phyloP scores from a whole-genome alignment of 192 early-diverging fungal species.

The Coemansia sp. region DNA sequence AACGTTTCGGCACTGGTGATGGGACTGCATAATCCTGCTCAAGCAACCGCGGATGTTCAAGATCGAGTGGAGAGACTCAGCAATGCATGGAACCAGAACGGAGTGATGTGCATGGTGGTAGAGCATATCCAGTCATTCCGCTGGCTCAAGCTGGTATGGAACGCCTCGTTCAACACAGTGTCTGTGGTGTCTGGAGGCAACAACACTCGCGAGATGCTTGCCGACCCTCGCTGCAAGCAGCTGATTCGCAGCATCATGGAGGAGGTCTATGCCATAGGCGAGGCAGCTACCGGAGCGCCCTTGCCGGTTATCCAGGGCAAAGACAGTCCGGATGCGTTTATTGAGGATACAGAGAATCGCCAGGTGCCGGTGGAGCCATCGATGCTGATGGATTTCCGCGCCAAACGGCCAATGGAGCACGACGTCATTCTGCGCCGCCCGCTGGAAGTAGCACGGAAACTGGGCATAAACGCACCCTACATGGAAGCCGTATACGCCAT shows the following conservation, averaged over 20 bases:
- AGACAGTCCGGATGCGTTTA: slow-evolving; percentile 31
- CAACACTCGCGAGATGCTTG: slow-evolving; percentile 58
- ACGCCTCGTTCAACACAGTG: slow-evolving; percentile 66
- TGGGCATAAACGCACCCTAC: slow-evolving; percentile 45
- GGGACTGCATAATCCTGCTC: slow-evolving; percentile 19
- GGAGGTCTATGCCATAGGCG: slow-evolving; percentile 59
- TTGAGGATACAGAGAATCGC: slow-evolving; percentile 21
- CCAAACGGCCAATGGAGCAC: slow-evolving; percentile 55
- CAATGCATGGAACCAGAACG: slow-evolving; percentile 43
- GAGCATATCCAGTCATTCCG: slow-evolving; percentile 62
- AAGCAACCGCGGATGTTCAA: slow-evolving; percentile 25
- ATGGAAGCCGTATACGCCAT: slow-evolving; percentile 56
- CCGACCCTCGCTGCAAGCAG: slow-evolving; percentile 40
- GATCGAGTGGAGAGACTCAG: slow-evolving; percentile 9
- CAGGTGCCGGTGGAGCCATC: slow-evolving; percentile 47
- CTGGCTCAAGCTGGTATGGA: slow-evolving; percentile 77
- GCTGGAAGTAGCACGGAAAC: slow-evolving; percentile 41
- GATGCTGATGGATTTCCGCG: slow-evolving; percentile 62
- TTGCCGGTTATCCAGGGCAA: slow-evolving; percentile 24
- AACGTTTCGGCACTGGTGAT: slow-evolving; percentile 40
- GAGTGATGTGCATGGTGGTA: slow-evolving; percentile 33
- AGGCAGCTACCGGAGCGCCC: slow-evolving; percentile 40
- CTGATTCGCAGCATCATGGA: slow-evolving; percentile 52
- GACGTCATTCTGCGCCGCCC: slow-evolving; percentile 58
- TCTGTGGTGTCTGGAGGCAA: slow-evolving; percentile 60